Base-by-base conservation (phyloP, 2,329 filamentous ascomycete genomes). In the Colletotrichum musicola region DNA sequence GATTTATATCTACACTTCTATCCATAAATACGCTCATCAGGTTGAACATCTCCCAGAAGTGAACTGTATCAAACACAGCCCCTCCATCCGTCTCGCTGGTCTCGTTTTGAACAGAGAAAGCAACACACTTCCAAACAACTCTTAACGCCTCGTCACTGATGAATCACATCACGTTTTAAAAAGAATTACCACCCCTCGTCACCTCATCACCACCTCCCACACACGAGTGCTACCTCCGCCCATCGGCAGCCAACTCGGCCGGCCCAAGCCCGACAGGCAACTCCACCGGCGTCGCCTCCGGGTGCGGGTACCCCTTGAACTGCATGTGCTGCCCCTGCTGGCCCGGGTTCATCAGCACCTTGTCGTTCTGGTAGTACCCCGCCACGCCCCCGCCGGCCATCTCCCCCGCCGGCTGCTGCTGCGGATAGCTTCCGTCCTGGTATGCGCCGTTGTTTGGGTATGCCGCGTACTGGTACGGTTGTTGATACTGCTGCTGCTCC, bases 321-420 rank as follows among this genome's bases (percentile, higher is more conserved):
- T 68, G 65, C 50, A 42, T 64, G n/a, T 38, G 13, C 53, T 14
- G 38, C 49, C 7, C 25, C 25, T 38, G 55, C 14, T 4, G 16
- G 14, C n/a, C 35, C 4, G 65, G 42, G 6, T 55, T 54, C 50
- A 53, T 61, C 55, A 68, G 42, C 42, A 68, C 61, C 65, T 68
- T 65, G n/a, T 68, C 62, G 40, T 65, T 68, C 22, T 68, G 56
- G 16, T 68, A 68, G 35, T 68, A 68, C 13, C 50, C 62, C 1
- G 54, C 62, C 12, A 65, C 38, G 16, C 56, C 18, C 0, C 55
- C 62, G 27, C 49, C 65, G 1, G 50, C 38, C 65, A 68, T 68
- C 42, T 65, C 65, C 12, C 56, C 53, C 16, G 55, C 46, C 25
- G 63, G n/a, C 30, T 35, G 30, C 30, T 35, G 30, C 30, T 9